Conservation (phyloP, 495 filamentous ascomycete species). For the Penicillium soppii region DNA sequence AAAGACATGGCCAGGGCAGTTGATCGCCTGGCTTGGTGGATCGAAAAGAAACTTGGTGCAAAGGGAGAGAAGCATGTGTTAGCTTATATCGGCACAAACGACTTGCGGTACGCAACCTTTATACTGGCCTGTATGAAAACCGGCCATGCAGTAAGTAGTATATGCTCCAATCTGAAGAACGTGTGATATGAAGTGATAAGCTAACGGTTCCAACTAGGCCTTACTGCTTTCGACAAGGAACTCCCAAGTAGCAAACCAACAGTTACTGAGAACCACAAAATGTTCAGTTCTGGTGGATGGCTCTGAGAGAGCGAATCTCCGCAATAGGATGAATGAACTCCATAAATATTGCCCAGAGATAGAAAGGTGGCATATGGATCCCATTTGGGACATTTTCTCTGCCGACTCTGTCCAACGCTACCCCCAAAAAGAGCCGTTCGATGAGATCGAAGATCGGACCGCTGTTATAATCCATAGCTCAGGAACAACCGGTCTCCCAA, state of each 20-base stretch:
- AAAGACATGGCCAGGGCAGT: slow-evolving; percentile 48
- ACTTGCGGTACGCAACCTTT: slow-evolving; percentile 24
- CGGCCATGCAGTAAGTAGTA: slow-evolving; percentile 13
- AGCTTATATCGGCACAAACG: slow-evolving; percentile 33
- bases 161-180: background rate
- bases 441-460: slow-evolving; percentile 38
- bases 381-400: slow-evolving; percentile 21
- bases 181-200: no score
- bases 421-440: slow-evolving; percentile 9
- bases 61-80: slow-evolving; percentile 17
- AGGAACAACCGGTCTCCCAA: slow-evolving; percentile 53
- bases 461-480: slow-evolving; percentile 57
- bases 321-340: slow-evolving; percentile 9
- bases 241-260: slow-evolving; percentile 30
- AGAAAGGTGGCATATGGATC: slow-evolving; percentile 12
- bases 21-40: slow-evolving; percentile 51
- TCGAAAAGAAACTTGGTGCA: slow-evolving; percentile 35
- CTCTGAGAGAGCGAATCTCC: slow-evolving; percentile 9
- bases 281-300: slow-evolving; percentile 33
- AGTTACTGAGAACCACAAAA: slow-evolving; percentile 28
- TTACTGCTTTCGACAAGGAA: slow-evolving; percentile 40
- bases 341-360: slow-evolving; percentile 3
- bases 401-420: background rate
- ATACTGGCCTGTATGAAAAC: slow-evolving; percentile 25
- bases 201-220: slow-evolving; percentile 10